Evolutionary conservation across 2,329 filamentous ascomycete species (phyloP).

Genomic region (Chrysoporthe cubensis): DNA sequence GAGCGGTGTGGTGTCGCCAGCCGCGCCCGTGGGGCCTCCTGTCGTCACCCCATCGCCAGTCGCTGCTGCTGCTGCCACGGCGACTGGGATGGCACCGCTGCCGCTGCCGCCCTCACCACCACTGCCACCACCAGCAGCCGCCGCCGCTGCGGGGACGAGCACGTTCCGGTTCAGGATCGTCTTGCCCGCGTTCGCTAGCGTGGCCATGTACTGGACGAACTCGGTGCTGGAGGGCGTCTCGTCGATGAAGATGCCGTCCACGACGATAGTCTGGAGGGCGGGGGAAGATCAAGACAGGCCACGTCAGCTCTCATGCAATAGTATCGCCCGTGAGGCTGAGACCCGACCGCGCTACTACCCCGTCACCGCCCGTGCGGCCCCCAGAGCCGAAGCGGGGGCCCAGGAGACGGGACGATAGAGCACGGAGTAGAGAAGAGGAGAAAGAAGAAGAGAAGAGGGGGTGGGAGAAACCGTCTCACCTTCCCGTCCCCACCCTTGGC

Average conservation of each 20-base stretch:
- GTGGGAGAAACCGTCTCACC: slow-evolving; percentile 10
- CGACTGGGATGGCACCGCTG: slow-evolving; percentile 2
- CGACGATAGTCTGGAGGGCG: slow-evolving; percentile 37
- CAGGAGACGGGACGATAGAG: too few species aligned
- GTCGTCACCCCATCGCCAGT: neutral
- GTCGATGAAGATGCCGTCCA: slow-evolving; percentile 54
- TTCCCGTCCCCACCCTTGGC: slow-evolving; percentile 23
- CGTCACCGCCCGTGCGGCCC: too few species aligned
- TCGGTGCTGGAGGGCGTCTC: slow-evolving; percentile 44
- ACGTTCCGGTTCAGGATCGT: slow-evolving; percentile 25
- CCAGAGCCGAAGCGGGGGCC: neutral
- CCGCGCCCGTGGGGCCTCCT: too few species aligned
- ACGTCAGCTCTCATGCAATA: neutral
- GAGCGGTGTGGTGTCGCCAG: too few species aligned
- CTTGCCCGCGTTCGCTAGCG: slow-evolving; percentile 30
- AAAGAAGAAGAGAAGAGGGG: neutral
- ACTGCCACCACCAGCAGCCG: neutral
- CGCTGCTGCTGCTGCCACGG: slow-evolving; percentile 4
- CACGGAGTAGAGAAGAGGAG: neutral
- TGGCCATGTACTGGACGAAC: slow-evolving; percentile 33
- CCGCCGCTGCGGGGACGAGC: neutral
- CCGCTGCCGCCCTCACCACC: slow-evolving; percentile 19
- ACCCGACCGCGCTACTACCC: neutral
- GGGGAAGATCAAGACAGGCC: neutral
- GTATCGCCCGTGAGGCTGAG: slow-evolving; percentile 1